Percentiles rank a stretch among this genome's conserved stretches.
These are phyloP conservation scores for Xylaria longipes DNA, from an alignment of 495 filamentous ascomycete species.

Conservation along the genomic window DNA sequence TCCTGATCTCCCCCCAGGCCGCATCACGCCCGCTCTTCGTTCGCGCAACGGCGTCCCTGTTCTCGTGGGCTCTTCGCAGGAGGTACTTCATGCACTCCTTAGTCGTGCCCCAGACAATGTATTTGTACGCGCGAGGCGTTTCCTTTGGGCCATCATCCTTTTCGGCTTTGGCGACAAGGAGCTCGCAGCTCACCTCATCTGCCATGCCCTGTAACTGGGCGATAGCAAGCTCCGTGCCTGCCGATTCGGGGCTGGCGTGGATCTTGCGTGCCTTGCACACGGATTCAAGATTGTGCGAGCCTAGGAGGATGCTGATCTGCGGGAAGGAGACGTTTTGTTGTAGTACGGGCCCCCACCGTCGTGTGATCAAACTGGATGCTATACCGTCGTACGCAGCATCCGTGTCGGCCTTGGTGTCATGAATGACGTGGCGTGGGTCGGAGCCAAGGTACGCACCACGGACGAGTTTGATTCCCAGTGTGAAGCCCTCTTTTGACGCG, in stretches of 20 bases:
- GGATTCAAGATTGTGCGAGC: slow-evolving; percentile 89
- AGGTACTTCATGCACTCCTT: slow-evolving; percentile 95
- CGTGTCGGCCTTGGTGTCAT: slow-evolving; percentile 83
- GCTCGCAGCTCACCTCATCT: slow-evolving; percentile 86
- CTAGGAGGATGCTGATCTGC: slow-evolving; percentile 74
- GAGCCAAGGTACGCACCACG: slow-evolving; percentile 86
- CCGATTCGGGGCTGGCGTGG: slow-evolving; percentile 39
- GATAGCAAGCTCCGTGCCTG: slow-evolving; percentile 73
- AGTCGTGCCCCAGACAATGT: slow-evolving; percentile 89
- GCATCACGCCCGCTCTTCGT: slow-evolving; percentile 78
- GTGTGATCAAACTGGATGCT: slow-evolving; percentile 44
- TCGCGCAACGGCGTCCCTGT: slow-evolving; percentile 82
- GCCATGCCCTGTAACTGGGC: slow-evolving; percentile 97
- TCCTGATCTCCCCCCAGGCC: slow-evolving; percentile 72
- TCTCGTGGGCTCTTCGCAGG: slow-evolving; percentile 85
- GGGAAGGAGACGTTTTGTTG: slow-evolving; percentile 59
- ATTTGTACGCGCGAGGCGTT: slow-evolving; percentile 76
- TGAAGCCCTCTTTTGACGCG: slow-evolving; percentile 73
- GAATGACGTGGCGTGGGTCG: slow-evolving; percentile 80
- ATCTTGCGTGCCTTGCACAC: slow-evolving; percentile 70
- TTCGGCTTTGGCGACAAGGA: slow-evolving; percentile 63
- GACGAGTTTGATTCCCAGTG: slow-evolving; percentile 88
- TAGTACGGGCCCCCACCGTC: slow-evolving; percentile 57
- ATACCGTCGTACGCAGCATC: slow-evolving; percentile 51
- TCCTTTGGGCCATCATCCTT: slow-evolving; percentile 14